Base-by-base conservation (phyloP, 768 basidiomycete species). In the Myochromella boudieri region DNA sequence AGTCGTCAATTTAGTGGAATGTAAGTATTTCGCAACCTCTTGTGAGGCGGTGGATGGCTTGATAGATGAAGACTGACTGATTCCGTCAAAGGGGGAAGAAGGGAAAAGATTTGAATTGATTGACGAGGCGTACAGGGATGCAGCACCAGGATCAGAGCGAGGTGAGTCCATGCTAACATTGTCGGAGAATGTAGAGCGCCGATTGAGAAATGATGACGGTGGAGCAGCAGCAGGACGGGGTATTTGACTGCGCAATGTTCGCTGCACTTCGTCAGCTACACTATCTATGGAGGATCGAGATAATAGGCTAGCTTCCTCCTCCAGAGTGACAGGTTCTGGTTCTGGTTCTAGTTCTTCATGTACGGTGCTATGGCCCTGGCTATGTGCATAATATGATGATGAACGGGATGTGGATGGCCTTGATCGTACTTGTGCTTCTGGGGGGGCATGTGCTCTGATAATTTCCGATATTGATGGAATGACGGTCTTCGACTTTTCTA, bases 231-330 rank as follows among this genome's bases (percentile, higher is more conserved):
- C 54, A 42, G 71, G 51, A 15, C 46, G 49, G 38, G 71, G 62
- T 56, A 60, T 68, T 61, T 89, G 84, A 39, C 76, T 79, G 51
- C 78, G 81, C 52, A 90, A 68, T 8, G 87, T 91, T 46, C 70
- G 79, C 48, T 75, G 78, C 25, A 90, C 81, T 72, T 94, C 91
- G 56, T 89, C 84, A 17, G 90, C 87, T 21, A 94, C 83, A 49
- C 89, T 91, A 63, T 94, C 91, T 52, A 91, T 80, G 14, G 90
- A 92, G 17, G 91, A 92, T n/a, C 87, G 81, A 31, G 85, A 84
- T 40, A 88, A 53, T 37, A 85, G 58, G 36, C 87, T 86, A 2
- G 71, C 69, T 50, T 86, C 85, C 49, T 84, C 84, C 43, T 78
- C 75, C 29, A 70, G 67, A 31, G 73, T 62, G 36, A 75, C 56